These are phyloP conservation scores for Chloropicon primus DNA, from an alignment of 139 green algal species.

Conservation along the genomic window DNA sequence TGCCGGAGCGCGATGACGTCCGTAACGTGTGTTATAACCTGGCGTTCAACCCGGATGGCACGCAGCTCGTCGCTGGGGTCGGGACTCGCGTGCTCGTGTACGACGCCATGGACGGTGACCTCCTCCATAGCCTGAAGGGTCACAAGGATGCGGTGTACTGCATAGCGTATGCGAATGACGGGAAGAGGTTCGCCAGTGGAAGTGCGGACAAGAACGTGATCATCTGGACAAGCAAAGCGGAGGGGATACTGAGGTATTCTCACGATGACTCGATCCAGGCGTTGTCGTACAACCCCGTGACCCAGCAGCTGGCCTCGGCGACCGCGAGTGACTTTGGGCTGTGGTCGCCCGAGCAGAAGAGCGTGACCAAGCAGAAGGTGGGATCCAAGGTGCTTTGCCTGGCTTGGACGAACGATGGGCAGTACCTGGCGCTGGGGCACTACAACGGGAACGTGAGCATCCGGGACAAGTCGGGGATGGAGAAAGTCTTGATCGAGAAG, in stretches of 20 bases:
- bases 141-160: constrained; percentile 67
- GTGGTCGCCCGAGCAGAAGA: constrained; percentile 71
- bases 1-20: constrained; percentile 51
- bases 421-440: constrained; percentile 54
- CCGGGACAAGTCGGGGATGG: constrained; percentile 47
- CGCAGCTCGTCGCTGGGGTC: constrained; percentile 52
- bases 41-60: constrained; percentile 61
- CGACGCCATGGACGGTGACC: constrained; percentile 50
- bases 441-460: constrained; percentile 57
- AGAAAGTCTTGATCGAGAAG: constrained; percentile 46
- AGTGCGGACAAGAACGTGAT: constrained; percentile 74
- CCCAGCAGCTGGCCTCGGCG: constrained; percentile 61
- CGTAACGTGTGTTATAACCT: constrained; percentile 59
- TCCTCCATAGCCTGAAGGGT: constrained; percentile 57
- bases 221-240: constrained; percentile 71
- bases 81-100: constrained; percentile 61
- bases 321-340: constrained; percentile 61
- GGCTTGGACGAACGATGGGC: constrained; percentile 59
- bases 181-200: constrained; percentile 66
- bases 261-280: constrained; percentile 64
- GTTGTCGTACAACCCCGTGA: constrained; percentile 66
- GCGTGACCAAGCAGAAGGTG: constrained; percentile 72
- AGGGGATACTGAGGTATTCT: constrained; percentile 70
- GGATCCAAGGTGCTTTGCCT: constrained; percentile 40
- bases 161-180: constrained; percentile 57